Percentiles rank a stretch among this genome's conserved stretches.
phyloP scores from a whole-genome alignment of 2,329 filamentous ascomycete species.

The Nemania diffusa region DNA sequence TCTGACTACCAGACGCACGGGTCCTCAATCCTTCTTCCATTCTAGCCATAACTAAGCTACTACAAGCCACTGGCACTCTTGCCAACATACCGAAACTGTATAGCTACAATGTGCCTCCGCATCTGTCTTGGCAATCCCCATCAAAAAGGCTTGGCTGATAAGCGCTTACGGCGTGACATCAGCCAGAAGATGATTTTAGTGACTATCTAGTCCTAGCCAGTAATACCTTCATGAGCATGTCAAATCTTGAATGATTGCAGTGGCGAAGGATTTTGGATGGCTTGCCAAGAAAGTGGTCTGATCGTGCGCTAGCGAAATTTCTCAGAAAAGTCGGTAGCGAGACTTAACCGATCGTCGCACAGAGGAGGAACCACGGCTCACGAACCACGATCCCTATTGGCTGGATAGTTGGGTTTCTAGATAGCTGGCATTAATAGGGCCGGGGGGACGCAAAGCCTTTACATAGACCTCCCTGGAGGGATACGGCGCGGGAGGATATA shows the following conservation, averaged over 20 bases:
- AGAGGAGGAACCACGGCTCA: background rate
- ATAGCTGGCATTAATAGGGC: conserved; percentile 3
- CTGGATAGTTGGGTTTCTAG: background rate
- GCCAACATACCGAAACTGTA: no score
- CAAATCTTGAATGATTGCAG: conserved; percentile 6
- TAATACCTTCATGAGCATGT: conserved; percentile 10
- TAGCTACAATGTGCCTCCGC: no score
- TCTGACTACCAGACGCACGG: no score
- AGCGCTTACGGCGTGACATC: conserved; percentile 1
- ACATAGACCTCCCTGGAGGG: no score
- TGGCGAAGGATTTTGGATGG: background rate
- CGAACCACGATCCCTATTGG: conserved; percentile 4
- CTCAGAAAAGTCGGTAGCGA: conserved; percentile 2
- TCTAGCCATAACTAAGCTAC: no score
- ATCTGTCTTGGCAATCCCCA: conserved; percentile 18
- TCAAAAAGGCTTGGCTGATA: conserved; percentile 20
- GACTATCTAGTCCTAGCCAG: conserved; percentile 9
- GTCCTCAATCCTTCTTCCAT: no score
- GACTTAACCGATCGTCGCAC: conserved; percentile 7
- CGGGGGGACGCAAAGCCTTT: background rate
- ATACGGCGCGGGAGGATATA: background rate
- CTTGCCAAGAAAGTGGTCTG: background rate
- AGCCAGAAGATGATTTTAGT: conserved; percentile 12
- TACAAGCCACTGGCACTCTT: no score
- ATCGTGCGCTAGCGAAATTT: background rate